phyloP scores from a whole-genome alignment of 2,329 filamentous ascomycete genomes.

The Microsporum audouinii region DNA sequence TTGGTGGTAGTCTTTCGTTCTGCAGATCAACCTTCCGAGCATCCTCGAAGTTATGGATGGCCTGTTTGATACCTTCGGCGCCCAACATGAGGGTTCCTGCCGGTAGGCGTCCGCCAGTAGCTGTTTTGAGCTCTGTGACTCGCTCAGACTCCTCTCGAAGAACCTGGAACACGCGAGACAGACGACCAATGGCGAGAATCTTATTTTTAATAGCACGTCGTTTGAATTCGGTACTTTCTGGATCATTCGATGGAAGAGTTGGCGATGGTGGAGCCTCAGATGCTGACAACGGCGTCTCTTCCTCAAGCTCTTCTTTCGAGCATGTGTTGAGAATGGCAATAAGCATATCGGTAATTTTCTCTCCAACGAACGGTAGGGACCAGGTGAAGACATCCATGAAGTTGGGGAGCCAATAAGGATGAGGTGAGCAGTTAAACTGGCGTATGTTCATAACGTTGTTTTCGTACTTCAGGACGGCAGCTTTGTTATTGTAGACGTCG shows the following conservation, averaged over 20 bases:
- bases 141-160: constrained; percentile 92
- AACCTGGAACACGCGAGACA: constrained; percentile 97
- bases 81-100: constrained; percentile 96
- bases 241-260: constrained; percentile 45
- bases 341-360: constrained; percentile 99
- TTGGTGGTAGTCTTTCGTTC: constrained; percentile 88
- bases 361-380: constrained; percentile 95
- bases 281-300: constrained; percentile 67
- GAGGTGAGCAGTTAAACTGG: constrained; percentile 98
- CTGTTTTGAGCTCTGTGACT: constrained; percentile 95
- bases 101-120: constrained; percentile 79
- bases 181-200: constrained; percentile 89
- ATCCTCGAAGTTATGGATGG: constrained; percentile 93
- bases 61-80: constrained; percentile 96
- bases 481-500: constrained; percentile 99
- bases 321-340: constrained; percentile 97
- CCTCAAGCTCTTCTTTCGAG: constrained; percentile 95
- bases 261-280: constrained; percentile 58
- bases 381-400: constrained; percentile 99
- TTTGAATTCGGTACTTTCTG: constrained; percentile 86
- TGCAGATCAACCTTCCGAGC: constrained; percentile 93
- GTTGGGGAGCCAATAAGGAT: constrained; percentile 98
- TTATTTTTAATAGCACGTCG: constrained; percentile 98
- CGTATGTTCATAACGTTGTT: constrained; percentile 99
- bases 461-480: constrained; percentile 95